These are phyloP conservation scores for Calycina marina DNA, from an alignment of 2,329 filamentous ascomycete species.

Conservation along the genomic window DNA sequence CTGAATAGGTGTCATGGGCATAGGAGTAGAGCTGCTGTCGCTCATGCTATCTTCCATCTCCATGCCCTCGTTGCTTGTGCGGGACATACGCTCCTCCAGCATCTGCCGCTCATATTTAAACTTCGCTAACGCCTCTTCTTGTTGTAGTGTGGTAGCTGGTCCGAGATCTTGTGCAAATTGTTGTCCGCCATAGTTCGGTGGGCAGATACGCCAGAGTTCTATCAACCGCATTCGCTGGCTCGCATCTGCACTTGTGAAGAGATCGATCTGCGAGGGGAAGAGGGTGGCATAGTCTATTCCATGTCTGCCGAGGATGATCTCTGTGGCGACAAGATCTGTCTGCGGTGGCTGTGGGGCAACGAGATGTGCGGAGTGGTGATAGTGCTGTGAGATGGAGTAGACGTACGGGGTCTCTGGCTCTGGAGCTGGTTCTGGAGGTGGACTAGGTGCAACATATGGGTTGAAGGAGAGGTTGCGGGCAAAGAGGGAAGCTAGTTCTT, in stretches of 20 bases:
- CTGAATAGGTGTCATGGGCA: constrained; percentile 32
- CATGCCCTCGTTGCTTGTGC: constrained; percentile 27
- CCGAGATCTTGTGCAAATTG: constrained; percentile 40
- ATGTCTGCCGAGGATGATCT: constrained; percentile 46
- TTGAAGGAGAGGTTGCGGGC: constrained; percentile 57
- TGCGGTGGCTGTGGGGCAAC: constrained; percentile 32
- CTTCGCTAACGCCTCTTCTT: constrained; percentile 39
- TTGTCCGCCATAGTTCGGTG: constrained; percentile 41
- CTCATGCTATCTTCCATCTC: constrained; percentile 30
- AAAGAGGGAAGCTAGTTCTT: constrained; percentile 73
- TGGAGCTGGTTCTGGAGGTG: constrained; percentile 24
- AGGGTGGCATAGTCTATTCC: constrained; percentile 57
- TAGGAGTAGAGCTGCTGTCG: constrained; percentile 24
- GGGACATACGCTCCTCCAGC: constrained; percentile 26
- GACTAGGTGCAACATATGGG: constrained; percentile 18
- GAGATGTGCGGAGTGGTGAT: constrained; percentile 65
- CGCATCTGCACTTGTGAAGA: constrained; percentile 62
- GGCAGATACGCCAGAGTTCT: constrained; percentile 9
- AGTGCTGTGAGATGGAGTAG: constrained; percentile 71
- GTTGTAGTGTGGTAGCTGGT: constrained; percentile 38
- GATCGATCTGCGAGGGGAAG: constrained; percentile 58
- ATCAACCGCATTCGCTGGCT: constrained; percentile 39
- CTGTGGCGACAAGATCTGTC: constrained; percentile 34
- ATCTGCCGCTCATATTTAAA: constrained; percentile 41
- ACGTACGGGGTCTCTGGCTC: constrained; percentile 34